Conservation (phyloP, 768 basidiomycete genomes). For the Kwoniella pini region DNA sequence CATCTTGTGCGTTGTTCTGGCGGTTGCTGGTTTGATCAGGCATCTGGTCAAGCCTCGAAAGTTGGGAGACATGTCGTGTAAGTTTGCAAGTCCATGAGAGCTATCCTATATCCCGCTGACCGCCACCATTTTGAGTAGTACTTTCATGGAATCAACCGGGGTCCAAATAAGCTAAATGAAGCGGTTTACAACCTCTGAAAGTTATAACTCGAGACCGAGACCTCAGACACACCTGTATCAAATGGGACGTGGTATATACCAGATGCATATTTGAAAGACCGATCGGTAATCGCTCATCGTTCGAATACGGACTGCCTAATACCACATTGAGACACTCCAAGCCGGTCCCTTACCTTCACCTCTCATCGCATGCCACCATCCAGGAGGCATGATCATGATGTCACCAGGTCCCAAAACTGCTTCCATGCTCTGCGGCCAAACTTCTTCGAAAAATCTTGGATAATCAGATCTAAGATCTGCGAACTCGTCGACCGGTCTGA, state of each 20-base stretch:
- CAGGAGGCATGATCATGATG: constrained; percentile 81
- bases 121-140: constrained; percentile 30
- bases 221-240: neutral
- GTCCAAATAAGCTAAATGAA: too few relatives aligned
- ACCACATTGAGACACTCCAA: constrained; percentile 54
- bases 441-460: constrained; percentile 63
- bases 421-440: constrained; percentile 64
- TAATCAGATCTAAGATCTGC: constrained; percentile 41
- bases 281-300: too few relatives aligned
- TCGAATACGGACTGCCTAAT: constrained; percentile 16
- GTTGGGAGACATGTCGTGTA: constrained; percentile 53
- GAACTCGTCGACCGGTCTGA: constrained; percentile 52
- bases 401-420: constrained; percentile 78
- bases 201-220: too few relatives aligned
- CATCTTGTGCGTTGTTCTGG: constrained; percentile 80
- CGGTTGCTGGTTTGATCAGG: constrained; percentile 81
- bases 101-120: neutral
- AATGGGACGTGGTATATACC: neutral
- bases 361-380: constrained; percentile 56
- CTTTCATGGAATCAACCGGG: constrained; percentile 52
- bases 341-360: constrained; percentile 46
- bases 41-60: constrained; percentile 86
- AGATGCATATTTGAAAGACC: neutral
- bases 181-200: too few relatives aligned
- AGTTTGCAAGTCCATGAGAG: constrained; percentile 20